Base-by-base conservation (phyloP, 805 yeast genomes). In the Cyberlindnera amylophila region DNA sequence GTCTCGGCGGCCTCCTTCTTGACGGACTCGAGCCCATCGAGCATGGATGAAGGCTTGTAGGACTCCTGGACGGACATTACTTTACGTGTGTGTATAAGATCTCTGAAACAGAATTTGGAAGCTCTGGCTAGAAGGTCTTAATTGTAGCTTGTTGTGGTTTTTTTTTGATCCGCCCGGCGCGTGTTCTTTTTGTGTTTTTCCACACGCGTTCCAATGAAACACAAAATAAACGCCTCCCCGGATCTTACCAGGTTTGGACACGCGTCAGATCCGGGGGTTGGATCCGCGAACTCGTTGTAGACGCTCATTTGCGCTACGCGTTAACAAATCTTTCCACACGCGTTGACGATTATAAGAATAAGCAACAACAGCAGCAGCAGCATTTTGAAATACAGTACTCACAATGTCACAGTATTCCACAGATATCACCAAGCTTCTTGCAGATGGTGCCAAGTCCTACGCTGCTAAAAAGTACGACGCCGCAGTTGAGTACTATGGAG, bases 401-500 rank as follows among this genome's bases (percentile, higher is more conserved):
- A n/a, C n/a, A n/a, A 47, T 48, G 49, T 13, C 50, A 5, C 38
- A 32, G 15, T 71, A 70, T 44, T 58, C 74, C 1, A 55, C 59
- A 6, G 75, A 74, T 34, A 62, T 82, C 23, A 64, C 66, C 36
- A 64, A 66, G 32, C 56, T 82, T 16, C 62, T 86, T 6, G 70
- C 75, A 4, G 75, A 75, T 19, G 96, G 88, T 2, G 75, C 85
- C 5, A 73, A 76, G 53, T 68, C 74, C 2, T 82, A 77, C 57
- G 86, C 89, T 0, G 66, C 72, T 13, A 82, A 79, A 55, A 71
- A 81, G 34, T 86, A 68, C 57, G 90, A 81, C 26, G 57, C 61
- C n/a, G 88, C 96, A 0, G 79, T 78, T 1, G 84, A 79, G 45
- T 66, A 69, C 41, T 86, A 82, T 50, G 89, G 86, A 0, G 78